These are phyloP conservation scores for Castanospermum australe DNA, from an alignment of 306 rosid genomes.

Conservation along the genomic window DNA sequence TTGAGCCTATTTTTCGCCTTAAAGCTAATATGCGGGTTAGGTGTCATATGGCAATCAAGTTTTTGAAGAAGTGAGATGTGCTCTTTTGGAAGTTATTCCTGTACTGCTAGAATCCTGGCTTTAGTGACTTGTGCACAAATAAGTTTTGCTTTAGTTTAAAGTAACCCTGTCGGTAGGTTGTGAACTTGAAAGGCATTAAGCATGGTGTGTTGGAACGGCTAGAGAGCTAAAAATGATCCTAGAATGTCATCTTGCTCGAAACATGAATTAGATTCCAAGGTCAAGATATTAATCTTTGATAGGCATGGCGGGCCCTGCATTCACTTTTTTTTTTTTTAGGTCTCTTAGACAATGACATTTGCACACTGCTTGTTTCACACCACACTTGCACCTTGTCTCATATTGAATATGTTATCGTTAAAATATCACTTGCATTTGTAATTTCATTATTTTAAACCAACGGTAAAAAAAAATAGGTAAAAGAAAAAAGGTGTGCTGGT, in stretches of 20 bases:
- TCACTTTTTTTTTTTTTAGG: neutral
- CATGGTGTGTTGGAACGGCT: neutral
- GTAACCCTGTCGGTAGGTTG: neutral
- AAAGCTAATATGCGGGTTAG: conserved; percentile 19
- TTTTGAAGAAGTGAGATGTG: neutral
- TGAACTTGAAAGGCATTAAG: neutral
- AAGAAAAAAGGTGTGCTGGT: neutral
- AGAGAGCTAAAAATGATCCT: neutral
- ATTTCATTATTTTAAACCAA: neutral
- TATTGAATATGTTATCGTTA: neutral
- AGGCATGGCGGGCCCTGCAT: neutral
- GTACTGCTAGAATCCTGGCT: neutral
- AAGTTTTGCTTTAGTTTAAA: neutral
- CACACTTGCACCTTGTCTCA: neutral
- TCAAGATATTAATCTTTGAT: neutral
- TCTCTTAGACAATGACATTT: neutral
- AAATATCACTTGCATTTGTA: neutral
- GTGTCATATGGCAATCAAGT: conserved; percentile 5
- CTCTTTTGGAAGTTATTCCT: neutral
- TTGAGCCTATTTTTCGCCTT: conserved; percentile 21
- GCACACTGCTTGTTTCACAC: neutral
- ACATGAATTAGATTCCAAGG: neutral
- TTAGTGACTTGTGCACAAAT: neutral
- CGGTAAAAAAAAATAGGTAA: neutral
- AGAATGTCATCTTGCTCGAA: neutral